Percentiles rank a stretch among this genome's conserved stretches.
Conservation (phyloP, 441 rosid species). For the Euphorbia celastroides region DNA sequence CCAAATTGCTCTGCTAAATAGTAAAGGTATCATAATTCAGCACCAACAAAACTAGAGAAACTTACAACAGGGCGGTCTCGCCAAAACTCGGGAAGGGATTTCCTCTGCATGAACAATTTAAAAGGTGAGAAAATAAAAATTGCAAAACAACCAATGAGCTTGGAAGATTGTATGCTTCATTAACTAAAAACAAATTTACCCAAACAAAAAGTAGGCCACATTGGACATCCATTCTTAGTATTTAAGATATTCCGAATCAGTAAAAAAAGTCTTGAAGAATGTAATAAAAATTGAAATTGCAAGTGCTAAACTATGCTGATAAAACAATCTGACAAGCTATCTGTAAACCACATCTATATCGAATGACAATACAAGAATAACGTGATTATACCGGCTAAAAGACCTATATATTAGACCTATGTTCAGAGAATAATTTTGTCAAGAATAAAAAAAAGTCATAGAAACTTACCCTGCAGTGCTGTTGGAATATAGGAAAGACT, state of each 20-base stretch:
- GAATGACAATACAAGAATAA: background rate
- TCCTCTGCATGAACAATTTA: slow-evolving; percentile 49
- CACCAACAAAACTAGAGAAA: slow-evolving; percentile 9
- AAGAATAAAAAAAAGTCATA: background rate
- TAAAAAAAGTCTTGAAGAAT: background rate
- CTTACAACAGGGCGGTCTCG: slow-evolving; percentile 81
- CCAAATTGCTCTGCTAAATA: background rate
- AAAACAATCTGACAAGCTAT: slow-evolving; percentile 2
- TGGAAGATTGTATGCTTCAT: background rate
- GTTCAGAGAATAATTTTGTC: background rate
- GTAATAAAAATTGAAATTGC: background rate
- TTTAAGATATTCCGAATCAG: slow-evolving; percentile 2
- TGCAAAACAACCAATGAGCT: slow-evolving; percentile 8
- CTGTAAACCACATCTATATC: slow-evolving; percentile 5
- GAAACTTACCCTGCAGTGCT: slow-evolving; percentile 80
- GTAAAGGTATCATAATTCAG: background rate
- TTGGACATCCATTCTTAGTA: slow-evolving; percentile 4
- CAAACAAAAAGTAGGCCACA: background rate
- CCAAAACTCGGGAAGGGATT: slow-evolving; percentile 96
- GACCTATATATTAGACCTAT: background rate
- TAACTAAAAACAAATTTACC: background rate
- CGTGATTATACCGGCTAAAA: background rate
- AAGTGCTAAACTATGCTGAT: background rate
- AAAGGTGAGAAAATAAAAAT: slow-evolving; percentile 3
- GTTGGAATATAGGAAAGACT: slow-evolving; percentile 81